Conservation (phyloP, 2,329 filamentous ascomycete genomes). For the Fusarium poae region DNA sequence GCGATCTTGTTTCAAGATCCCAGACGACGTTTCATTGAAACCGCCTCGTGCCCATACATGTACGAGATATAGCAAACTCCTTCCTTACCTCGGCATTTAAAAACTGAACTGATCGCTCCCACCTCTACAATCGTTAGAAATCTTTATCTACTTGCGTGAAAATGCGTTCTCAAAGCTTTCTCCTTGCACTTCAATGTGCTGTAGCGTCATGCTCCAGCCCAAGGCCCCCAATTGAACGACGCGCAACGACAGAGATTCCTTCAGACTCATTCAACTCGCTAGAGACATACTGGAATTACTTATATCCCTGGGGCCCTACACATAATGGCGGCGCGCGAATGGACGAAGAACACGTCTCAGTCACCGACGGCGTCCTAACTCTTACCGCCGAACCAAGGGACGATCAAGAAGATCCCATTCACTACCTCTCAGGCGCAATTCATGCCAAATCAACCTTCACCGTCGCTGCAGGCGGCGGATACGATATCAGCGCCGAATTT, state of each 20-base stretch:
- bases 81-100: slow-evolving; percentile 8
- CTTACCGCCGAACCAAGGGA: slow-evolving; percentile 34
- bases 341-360: slow-evolving; percentile 35
- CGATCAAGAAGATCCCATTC: slow-evolving; percentile 28
- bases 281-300: slow-evolving; percentile 39
- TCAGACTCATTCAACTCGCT: slow-evolving; percentile 28
- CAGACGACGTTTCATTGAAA: slow-evolving; percentile 16
- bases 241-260: slow-evolving; percentile 31
- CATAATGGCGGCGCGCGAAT: slow-evolving; percentile 39
- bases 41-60: slow-evolving; percentile 1
- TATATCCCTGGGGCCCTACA: slow-evolving; percentile 33
- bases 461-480: slow-evolving; percentile 25
- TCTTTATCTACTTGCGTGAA: background rate
- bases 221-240: slow-evolving; percentile 19
- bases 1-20: slow-evolving; percentile 24
- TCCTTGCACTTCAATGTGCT: slow-evolving; percentile 9
- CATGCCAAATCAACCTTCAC: slow-evolving; percentile 38
- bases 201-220: slow-evolving; percentile 21
- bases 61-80: background rate
- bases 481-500: slow-evolving; percentile 36
- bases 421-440: slow-evolving; percentile 37
- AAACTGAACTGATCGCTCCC: fast-evolving
- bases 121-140: fast-evolving
- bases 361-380: slow-evolving; percentile 28
- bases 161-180: slow-evolving; percentile 9